phyloP scores from a whole-genome alignment of 148 eudicot species.

The Pharnaceum exiguum region DNA sequence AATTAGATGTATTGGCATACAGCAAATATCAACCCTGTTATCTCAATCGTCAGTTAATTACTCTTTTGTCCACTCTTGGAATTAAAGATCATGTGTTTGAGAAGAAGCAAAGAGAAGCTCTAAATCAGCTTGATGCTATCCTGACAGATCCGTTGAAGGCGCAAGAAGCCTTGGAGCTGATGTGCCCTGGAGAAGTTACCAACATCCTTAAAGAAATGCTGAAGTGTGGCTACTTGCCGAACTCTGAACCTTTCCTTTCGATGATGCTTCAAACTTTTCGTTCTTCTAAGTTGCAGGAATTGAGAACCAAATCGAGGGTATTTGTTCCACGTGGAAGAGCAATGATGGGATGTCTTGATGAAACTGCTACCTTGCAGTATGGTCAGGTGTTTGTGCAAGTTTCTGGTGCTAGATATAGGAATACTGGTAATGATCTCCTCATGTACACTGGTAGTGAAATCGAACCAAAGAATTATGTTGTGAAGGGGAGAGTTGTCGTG shows the following conservation, averaged over 20 bases:
- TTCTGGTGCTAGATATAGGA: conserved; percentile 42
- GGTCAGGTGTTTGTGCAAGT: conserved; percentile 74
- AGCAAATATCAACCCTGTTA: conserved; percentile 90
- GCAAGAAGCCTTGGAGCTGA: conserved; percentile 66
- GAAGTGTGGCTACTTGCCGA: conserved; percentile 65
- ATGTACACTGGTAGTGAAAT: neutral
- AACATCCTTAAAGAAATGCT: conserved; percentile 62
- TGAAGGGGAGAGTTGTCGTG: conserved; percentile 49
- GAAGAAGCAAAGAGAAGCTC: conserved; percentile 70
- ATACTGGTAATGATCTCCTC: conserved; percentile 31
- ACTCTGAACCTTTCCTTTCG: conserved; percentile 60
- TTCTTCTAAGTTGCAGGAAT: conserved; percentile 58
- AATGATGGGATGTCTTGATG: conserved; percentile 80
- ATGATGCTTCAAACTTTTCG: conserved; percentile 79
- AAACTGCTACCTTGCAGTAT: conserved; percentile 52
- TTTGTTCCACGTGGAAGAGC: conserved; percentile 52
- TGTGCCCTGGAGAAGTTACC: conserved; percentile 70
- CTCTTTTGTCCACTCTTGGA: conserved; percentile 82
- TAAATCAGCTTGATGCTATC: conserved; percentile 55
- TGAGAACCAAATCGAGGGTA: conserved; percentile 52
- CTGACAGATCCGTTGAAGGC: conserved; percentile 64
- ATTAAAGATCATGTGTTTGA: conserved; percentile 58
- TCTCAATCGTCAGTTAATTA: conserved; percentile 74
- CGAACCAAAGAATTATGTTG: conserved; percentile 16
- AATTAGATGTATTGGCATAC: conserved; percentile 66